These are phyloP conservation scores for Incumbomyces delicatus DNA, from an alignment of 2,329 filamentous ascomycete species.

Conservation along the genomic window DNA sequence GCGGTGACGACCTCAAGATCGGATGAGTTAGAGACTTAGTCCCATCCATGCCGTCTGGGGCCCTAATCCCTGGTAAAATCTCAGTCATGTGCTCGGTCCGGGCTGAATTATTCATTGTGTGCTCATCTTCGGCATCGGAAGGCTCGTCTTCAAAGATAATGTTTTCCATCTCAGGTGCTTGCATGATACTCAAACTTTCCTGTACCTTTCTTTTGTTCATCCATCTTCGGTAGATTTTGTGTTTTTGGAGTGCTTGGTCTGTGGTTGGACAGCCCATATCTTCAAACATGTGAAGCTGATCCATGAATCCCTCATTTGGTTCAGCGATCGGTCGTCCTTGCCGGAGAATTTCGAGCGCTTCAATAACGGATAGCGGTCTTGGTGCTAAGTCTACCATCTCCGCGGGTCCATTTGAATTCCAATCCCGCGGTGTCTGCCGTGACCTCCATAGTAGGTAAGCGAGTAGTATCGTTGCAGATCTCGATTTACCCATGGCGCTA, in stretches of 20 bases:
- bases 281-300: conserved; percentile 78
- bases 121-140: conserved; percentile 19
- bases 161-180: conserved; percentile 64
- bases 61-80: background rate
- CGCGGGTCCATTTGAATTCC: conserved; percentile 27
- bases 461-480: conserved; percentile 72
- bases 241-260: conserved; percentile 44
- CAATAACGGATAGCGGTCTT: conserved; percentile 33
- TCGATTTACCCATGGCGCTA: conserved; percentile 93
- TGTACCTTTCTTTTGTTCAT: conserved; percentile 57
- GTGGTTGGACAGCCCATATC: conserved; percentile 70
- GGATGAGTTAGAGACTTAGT: background rate
- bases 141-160: conserved; percentile 63
- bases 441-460: conserved; percentile 66
- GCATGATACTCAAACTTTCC: conserved; percentile 59
- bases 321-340: conserved; percentile 67
- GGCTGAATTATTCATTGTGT: background rate
- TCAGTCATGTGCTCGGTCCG: background rate
- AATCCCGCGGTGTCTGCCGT: conserved; percentile 10
- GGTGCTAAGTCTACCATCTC: conserved; percentile 36
- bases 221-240: conserved; percentile 74
- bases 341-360: conserved; percentile 60
- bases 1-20: conserved; percentile 11
- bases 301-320: conserved; percentile 86
- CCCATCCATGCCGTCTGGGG: background rate